A percentile compares a stretch with the other conserved stretches of the same genome.
Evolutionary conservation across 768 basidiomycete species (phyloP).

Genomic region (Tulasnella calospora): DNA sequence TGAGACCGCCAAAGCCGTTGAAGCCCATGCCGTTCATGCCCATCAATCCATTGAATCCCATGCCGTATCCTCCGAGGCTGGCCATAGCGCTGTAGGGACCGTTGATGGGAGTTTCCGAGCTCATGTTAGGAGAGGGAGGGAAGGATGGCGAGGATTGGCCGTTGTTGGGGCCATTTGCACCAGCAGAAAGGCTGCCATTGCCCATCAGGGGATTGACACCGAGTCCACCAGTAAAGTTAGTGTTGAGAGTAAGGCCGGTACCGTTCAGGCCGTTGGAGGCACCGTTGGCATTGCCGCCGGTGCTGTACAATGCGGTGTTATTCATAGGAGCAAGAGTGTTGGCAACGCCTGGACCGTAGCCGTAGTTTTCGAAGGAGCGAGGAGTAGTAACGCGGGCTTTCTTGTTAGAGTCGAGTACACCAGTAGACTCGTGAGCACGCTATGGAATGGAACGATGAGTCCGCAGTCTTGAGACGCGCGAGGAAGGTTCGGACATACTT

Average conservation of each 20-base stretch:
- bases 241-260: slow-evolving; percentile 19
- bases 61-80: slow-evolving; percentile 39
- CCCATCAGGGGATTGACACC: slow-evolving; percentile 3
- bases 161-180: slow-evolving; percentile 12
- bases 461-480: slow-evolving; percentile 20
- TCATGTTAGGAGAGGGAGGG: slow-evolving; percentile 25
- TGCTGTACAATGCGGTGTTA: slow-evolving; percentile 23
- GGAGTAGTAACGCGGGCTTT: slow-evolving; percentile 58
- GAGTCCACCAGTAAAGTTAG: slow-evolving; percentile 4
- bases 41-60: slow-evolving; percentile 60
- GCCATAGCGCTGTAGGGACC: slow-evolving; percentile 35
- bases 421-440: slow-evolving; percentile 81
- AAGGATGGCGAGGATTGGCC: slow-evolving; percentile 36
- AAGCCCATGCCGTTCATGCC: slow-evolving; percentile 31
- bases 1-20: slow-evolving; percentile 24
- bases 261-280: background rate
- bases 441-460: slow-evolving; percentile 34
- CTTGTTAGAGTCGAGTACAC: slow-evolving; percentile 72
- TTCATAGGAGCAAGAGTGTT: slow-evolving; percentile 34
- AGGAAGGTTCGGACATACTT: slow-evolving; percentile 23
- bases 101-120: slow-evolving; percentile 10
- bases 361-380: slow-evolving; percentile 79
- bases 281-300: slow-evolving; percentile 14
- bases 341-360: slow-evolving; percentile 71
- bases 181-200: slow-evolving; percentile 19